These are phyloP conservation scores for Trichomonascaceae sp. DNA, from an alignment of 1,139 yeast species.

Conservation along the genomic window DNA sequence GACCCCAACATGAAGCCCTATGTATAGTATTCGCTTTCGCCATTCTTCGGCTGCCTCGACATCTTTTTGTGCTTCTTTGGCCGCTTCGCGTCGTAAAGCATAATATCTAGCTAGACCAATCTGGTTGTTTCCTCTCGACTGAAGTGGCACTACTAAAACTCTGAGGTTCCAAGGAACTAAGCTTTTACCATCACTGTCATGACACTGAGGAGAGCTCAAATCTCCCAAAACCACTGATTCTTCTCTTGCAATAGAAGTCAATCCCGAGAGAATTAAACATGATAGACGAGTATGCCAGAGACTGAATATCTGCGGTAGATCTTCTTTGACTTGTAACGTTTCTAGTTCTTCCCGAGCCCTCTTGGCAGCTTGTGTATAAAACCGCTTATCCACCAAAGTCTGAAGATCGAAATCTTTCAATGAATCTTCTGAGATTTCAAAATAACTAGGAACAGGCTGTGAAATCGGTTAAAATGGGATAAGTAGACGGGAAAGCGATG, in stretches of 20 bases:
- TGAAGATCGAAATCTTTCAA: conserved; percentile 15
- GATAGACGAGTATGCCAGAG: conserved; percentile 24
- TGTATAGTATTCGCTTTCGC: conserved; percentile 25
- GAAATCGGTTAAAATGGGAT: not conserved
- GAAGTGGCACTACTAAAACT: conserved; percentile 22
- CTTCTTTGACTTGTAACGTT: conserved; percentile 10
- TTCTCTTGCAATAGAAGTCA: conserved; percentile 21
- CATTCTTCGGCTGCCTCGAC: conserved; percentile 16
- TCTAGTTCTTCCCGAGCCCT: conserved; percentile 18
- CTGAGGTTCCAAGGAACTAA: conserved; percentile 30
- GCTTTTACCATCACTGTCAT: conserved; percentile 23
- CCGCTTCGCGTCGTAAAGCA: conserved; percentile 27
- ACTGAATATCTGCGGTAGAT: conserved; percentile 15
- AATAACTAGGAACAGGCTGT: conserved; percentile 21
- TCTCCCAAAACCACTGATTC: conserved; percentile 25
- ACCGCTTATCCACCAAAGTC: conserved; percentile 16
- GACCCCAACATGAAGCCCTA: conserved; percentile 31
- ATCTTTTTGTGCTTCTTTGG: conserved; percentile 16
- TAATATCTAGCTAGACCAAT: conserved; percentile 24
- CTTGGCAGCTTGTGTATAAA: conserved; percentile 23
- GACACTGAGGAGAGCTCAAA: conserved; percentile 19
- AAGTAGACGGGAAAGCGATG: not conserved
- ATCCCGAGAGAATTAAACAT: conserved; percentile 19
- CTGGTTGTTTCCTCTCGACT: conserved; percentile 26
- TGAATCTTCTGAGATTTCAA: conserved; percentile 15